A percentile compares a stretch with the other conserved stretches of the same genome.
Evolutionary conservation across 2,329 filamentous ascomycete genomes (phyloP).

Genomic region (Curvularia hawaiiensis): DNA sequence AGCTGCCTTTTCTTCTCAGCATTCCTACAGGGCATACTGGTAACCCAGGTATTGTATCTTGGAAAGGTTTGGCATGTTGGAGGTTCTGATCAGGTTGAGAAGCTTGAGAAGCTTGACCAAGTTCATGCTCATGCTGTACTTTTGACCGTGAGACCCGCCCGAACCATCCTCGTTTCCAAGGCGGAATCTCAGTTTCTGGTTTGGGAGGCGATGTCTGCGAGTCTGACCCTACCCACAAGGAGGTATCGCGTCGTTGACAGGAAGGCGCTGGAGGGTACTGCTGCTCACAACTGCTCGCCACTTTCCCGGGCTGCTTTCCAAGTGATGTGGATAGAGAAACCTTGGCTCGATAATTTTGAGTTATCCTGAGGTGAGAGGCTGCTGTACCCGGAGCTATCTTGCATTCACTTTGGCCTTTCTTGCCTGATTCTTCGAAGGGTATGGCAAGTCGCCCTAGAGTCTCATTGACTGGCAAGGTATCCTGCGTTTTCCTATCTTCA

Average conservation of each 20-base stretch:
- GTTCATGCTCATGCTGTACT: neutral
- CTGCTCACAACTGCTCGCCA: slow-evolving; percentile 8
- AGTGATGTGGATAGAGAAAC: slow-evolving; percentile 9
- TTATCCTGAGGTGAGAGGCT: slow-evolving; percentile 14
- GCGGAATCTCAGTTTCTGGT: slow-evolving; percentile 1
- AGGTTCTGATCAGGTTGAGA: neutral
- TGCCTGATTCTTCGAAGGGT: neutral
- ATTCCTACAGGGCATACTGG: neutral
- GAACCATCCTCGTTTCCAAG: slow-evolving; percentile 21
- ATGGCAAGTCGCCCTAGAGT: neutral
- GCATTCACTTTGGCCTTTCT: neutral
- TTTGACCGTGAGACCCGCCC: neutral
- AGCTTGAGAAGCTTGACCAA: neutral
- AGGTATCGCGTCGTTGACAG: slow-evolving; percentile 33
- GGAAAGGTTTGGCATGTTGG: neutral
- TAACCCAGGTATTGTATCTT: neutral
- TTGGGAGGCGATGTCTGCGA: slow-evolving; percentile 20
- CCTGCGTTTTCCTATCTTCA: neutral
- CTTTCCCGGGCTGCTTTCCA: too few species aligned
- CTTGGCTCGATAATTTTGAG: slow-evolving; percentile 3
- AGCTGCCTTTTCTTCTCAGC: neutral
- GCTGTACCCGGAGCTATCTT: slow-evolving; percentile 11
- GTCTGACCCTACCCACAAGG: slow-evolving; percentile 30
- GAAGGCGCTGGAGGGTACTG: slow-evolving; percentile 31
- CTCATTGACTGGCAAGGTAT: neutral